Conservation (phyloP, 768 basidiomycete genomes). For the Infundibulicybe gibba region DNA sequence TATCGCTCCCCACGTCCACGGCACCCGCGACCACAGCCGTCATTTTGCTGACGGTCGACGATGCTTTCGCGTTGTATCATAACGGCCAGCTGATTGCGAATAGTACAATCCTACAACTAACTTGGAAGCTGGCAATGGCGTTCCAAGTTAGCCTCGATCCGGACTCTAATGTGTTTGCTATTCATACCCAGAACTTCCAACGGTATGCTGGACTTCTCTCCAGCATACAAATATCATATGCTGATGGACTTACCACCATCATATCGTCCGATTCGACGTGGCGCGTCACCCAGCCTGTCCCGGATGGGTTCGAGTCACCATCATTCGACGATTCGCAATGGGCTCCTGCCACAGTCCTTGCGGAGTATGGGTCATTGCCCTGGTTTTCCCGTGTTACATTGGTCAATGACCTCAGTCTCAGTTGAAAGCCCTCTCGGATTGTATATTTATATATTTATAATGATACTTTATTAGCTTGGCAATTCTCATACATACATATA, state of each 20-base stretch:
- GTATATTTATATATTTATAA: too few species aligned
- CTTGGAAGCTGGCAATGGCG: slow-evolving; percentile 21
- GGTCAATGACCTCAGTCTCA: too few species aligned
- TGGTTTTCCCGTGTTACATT: slow-evolving; percentile 8
- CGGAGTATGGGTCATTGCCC: slow-evolving; percentile 19
- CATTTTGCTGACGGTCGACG: slow-evolving; percentile 21
- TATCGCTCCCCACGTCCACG: slow-evolving; percentile 11
- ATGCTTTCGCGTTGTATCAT: slow-evolving; percentile 22
- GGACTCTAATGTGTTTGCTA: slow-evolving; percentile 18
- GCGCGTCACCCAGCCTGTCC: slow-evolving; percentile 17
- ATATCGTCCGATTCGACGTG: slow-evolving; percentile 18
- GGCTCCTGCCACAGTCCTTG: slow-evolving; percentile 12
- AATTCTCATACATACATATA: too few species aligned
- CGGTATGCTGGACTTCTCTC: slow-evolving; percentile 23
- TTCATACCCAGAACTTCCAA: slow-evolving; percentile 21
- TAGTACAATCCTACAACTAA: slow-evolving; percentile 13
- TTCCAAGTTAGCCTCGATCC: slow-evolving; percentile 14
- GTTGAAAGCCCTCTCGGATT: too few species aligned
- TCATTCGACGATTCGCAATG: slow-evolving; percentile 18
- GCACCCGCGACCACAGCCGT: slow-evolving; percentile 16
- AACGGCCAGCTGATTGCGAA: slow-evolving; percentile 21
- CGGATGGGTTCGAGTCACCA: slow-evolving; percentile 18
- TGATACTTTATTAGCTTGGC: too few species aligned
- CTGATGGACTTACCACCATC: slow-evolving; percentile 10
- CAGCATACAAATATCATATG: slow-evolving; percentile 18